Base-by-base conservation (phyloP, 257 asterid genomes). In the Lantana camara region DNA sequence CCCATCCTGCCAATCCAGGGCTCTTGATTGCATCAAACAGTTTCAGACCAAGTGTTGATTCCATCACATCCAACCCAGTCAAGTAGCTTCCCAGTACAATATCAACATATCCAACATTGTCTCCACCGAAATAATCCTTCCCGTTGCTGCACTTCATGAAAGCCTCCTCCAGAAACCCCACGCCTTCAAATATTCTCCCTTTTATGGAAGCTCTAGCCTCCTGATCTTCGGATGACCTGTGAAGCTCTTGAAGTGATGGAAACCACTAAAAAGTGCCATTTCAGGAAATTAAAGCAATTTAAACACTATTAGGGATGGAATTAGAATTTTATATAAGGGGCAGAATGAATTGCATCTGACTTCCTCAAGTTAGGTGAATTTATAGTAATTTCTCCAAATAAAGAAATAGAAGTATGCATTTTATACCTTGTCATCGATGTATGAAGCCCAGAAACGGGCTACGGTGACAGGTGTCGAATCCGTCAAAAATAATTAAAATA, bases 1-100 rank as follows among this genome's bases (percentile, higher is more conserved):
- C 77, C 96, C 90, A 88, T 61, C 60, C 62, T 24, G 41, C 75
- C 67, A 88, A 35, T 32, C 78, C 67, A 2, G 96, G 96, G 1
- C 73, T 57, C 68, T 49, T 82, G 9, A 35, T 60, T 57, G 66
- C 85, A 53, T 83, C 90, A 7, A 83, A 47, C 40, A 85, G 30
- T 1, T 69, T 80, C 20, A 69, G 9, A 7, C 71, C 73, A 44
- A 4, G 42, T 16, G 60, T 30, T 7, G 57, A 37, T 59, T 79
- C 94, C 1, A 38, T 60, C 16, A 78, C 79, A 35, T 64, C 73
- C 0, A 83, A 13, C 89, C 89, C 85, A 9, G 75, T 87, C 58
- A 83, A 29, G 60, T 41, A 79, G 58, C 83, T 47, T 1, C 96
- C 96, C n/a, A 85, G 68, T 5, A 81, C 89, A 44, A 83, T 64